Conservation (phyloP, 495 filamentous ascomycete species). For the Parachaetomium inaequale region DNA sequence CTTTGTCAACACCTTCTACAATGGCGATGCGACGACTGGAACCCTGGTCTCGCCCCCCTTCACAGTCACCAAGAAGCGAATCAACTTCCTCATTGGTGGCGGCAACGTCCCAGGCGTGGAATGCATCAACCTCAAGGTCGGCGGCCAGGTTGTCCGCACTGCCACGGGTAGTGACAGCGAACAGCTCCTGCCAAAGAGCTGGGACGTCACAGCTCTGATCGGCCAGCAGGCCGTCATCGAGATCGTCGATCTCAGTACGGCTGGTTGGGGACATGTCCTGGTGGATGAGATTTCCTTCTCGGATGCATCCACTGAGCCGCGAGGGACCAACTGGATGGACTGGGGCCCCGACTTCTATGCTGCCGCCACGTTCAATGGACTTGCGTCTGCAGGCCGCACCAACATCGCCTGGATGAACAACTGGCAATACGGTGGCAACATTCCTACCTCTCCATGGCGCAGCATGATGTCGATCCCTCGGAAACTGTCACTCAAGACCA, state of each 20-base stretch:
- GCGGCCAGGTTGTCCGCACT: conserved; percentile 1
- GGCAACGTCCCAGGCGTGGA: not conserved
- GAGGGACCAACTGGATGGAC: conserved; percentile 6
- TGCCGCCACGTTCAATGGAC: not conserved
- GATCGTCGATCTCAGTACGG: not conserved
- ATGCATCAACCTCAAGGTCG: conserved; percentile 6
- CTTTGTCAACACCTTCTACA: conserved; percentile 8
- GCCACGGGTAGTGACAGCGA: conserved; percentile 1
- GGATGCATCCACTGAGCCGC: not conserved
- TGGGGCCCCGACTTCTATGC: conserved; percentile 6
- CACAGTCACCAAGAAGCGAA: not conserved
- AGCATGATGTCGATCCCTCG: conserved; percentile 3
- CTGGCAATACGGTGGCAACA: conserved; percentile 3
- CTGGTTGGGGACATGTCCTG: conserved; percentile 2
- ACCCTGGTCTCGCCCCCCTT: not conserved
- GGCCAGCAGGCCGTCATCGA: not conserved
- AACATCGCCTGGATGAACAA: conserved; percentile 8
- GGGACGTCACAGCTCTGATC: not conserved
- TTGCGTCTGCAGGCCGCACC: not conserved
- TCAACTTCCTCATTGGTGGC: conserved; percentile 4
- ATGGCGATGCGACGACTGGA: not conserved
- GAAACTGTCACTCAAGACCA: conserved; percentile 6
- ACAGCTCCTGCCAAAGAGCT: not conserved
- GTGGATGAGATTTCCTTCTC: conserved; percentile 7
- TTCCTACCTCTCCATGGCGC: conserved; percentile 4